These are phyloP conservation scores for Earliella scabrosa DNA, from an alignment of 1,284 basidiomycete genomes.

Conservation along the genomic window DNA sequence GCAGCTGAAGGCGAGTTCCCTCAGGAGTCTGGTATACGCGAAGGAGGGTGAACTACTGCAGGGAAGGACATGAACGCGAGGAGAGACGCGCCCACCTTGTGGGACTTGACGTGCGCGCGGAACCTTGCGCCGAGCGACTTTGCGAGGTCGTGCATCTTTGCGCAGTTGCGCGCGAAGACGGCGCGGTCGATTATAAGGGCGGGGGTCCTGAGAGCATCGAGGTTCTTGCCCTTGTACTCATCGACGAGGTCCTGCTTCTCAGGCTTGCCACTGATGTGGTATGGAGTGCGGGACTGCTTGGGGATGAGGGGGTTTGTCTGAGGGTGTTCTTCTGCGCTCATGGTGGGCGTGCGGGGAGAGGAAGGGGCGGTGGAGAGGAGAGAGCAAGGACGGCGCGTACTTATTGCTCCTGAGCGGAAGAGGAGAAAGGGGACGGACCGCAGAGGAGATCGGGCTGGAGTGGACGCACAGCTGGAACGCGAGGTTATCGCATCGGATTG, in stretches of 20 bases:
- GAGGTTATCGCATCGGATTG: slow-evolving; percentile 26
- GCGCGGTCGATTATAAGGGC: slow-evolving; percentile 78
- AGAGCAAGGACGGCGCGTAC: neutral
- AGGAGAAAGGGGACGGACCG: neutral
- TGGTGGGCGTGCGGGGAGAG: slow-evolving; percentile 9
- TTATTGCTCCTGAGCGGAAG: neutral
- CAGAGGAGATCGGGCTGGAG: neutral
- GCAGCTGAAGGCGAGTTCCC: slow-evolving; percentile 71
- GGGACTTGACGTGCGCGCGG: slow-evolving; percentile 85
- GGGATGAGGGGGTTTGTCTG: slow-evolving; percentile 23
- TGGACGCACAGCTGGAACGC: neutral
- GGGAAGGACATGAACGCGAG: neutral
- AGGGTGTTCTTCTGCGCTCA: slow-evolving; percentile 22
- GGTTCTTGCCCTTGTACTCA: slow-evolving; percentile 63
- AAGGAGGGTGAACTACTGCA: neutral
- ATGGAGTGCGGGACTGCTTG: slow-evolving; percentile 44
- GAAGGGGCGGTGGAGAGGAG: neutral
- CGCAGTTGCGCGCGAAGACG: slow-evolving; percentile 74
- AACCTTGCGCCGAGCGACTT: slow-evolving; percentile 70
- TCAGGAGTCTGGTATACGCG: slow-evolving; percentile 60
- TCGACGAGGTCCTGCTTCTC: slow-evolving; percentile 59
- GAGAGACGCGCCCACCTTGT: slow-evolving; percentile 57
- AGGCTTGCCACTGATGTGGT: slow-evolving; percentile 45
- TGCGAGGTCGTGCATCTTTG: slow-evolving; percentile 68
- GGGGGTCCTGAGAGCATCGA: slow-evolving; percentile 74